Evolutionary conservation across 257 asterid genomes (phyloP).

Genomic region (Vinca minor): DNA sequence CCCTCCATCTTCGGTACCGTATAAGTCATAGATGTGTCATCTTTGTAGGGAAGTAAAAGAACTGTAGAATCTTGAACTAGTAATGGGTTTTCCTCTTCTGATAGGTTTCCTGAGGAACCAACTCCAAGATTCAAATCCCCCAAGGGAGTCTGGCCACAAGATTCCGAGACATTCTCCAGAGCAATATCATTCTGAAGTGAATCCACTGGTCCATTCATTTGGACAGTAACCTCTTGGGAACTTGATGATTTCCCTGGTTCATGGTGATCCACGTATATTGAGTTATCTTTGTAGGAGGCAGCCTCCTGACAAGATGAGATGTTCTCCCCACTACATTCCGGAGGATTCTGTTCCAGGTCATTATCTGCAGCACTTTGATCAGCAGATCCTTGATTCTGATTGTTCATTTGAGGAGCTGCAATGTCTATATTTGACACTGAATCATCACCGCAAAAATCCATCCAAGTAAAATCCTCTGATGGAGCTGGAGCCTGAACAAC

Average conservation of each 20-base stretch:
- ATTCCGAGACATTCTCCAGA: slow-evolving; percentile 24
- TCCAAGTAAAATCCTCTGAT: slow-evolving; percentile 40
- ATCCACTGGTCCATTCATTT: slow-evolving; percentile 19
- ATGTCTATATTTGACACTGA: slow-evolving; percentile 22
- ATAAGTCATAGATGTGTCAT: slow-evolving; percentile 33
- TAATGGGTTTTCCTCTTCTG: slow-evolving; percentile 35
- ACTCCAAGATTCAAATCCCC: slow-evolving; percentile 27
- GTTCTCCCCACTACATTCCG: slow-evolving; percentile 23
- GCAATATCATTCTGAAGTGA: slow-evolving; percentile 23
- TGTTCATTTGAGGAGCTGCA: slow-evolving; percentile 25
- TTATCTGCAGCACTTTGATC: slow-evolving; percentile 30
- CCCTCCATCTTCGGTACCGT: slow-evolving; percentile 23
- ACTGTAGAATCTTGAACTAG: slow-evolving; percentile 38
- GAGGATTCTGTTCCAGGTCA: slow-evolving; percentile 21
- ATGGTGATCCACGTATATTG: slow-evolving; percentile 19
- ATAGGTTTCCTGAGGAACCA: slow-evolving; percentile 19
- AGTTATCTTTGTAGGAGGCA: slow-evolving; percentile 20
- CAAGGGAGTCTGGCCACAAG: slow-evolving; percentile 25
- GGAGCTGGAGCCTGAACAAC: slow-evolving; percentile 20
- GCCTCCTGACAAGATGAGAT: slow-evolving; percentile 14
- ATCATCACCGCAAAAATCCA: slow-evolving; percentile 42
- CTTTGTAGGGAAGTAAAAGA: slow-evolving; percentile 43
- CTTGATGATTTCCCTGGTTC: slow-evolving; percentile 24
- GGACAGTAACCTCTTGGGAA: slow-evolving; percentile 24
- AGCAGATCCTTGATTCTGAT: slow-evolving; percentile 30